Evolutionary conservation across 2,329 filamentous ascomycete genomes (phyloP).

Genomic region (Scedosporium boydii): DNA sequence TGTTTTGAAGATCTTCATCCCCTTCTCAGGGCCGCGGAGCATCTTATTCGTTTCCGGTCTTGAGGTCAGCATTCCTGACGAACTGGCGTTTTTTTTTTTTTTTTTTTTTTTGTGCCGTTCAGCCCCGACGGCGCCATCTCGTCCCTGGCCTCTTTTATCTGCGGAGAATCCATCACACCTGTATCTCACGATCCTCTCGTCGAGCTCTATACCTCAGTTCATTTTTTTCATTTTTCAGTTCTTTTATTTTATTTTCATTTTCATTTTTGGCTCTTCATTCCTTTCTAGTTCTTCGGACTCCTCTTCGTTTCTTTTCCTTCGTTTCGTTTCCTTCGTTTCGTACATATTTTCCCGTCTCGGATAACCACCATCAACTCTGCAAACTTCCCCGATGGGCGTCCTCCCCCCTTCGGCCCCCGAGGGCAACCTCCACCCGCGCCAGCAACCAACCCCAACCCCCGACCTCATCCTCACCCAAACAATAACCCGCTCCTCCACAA

Average conservation of each 20-base stretch:
- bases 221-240: neutral
- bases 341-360: neutral
- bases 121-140: too few relatives aligned
- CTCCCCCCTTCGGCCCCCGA: neutral
- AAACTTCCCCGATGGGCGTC: neutral
- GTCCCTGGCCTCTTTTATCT: too few relatives aligned
- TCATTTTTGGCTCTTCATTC: too few relatives aligned
- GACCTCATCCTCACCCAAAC: conserved; percentile 24
- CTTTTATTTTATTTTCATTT: neutral
- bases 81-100: too few relatives aligned
- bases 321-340: neutral
- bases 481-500: conserved; percentile 22
- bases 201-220: too few relatives aligned
- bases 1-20: neutral
- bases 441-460: neutral
- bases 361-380: neutral
- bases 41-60: too few relatives aligned
- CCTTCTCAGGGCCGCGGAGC: too few relatives aligned
- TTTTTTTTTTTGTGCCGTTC: too few relatives aligned
- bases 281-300: too few relatives aligned
- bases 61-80: too few relatives aligned
- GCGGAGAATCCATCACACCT: too few relatives aligned
- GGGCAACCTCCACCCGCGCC: neutral
- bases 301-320: neutral
- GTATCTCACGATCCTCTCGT: too few relatives aligned